These are phyloP conservation scores for Saccharomyces hybrid DNA, from an alignment of 1,139 yeast genomes.

Conservation along the genomic window DNA sequence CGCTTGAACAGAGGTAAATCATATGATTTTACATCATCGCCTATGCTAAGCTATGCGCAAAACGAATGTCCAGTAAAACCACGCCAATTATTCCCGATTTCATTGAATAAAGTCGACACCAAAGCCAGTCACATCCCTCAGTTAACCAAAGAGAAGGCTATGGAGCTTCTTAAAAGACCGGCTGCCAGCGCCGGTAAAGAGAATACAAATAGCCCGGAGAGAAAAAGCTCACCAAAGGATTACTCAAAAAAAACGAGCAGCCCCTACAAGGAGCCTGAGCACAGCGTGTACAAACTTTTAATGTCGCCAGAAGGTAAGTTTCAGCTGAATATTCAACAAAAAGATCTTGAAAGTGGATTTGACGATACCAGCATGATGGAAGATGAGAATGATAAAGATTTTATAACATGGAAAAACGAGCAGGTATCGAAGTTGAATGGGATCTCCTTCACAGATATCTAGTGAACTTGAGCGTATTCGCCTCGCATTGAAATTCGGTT, in stretches of 20 bases:
- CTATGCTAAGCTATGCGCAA: neutral
- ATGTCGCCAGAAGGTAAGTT: slow-evolving; percentile 30
- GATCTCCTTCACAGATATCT: neutral
- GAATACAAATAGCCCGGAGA: neutral
- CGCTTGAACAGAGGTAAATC: neutral
- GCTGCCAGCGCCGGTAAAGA: neutral
- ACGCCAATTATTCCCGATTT: slow-evolving; percentile 17
- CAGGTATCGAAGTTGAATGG: slow-evolving; percentile 24
- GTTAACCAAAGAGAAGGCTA: slow-evolving; percentile 10
- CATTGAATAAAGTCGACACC: slow-evolving; percentile 16
- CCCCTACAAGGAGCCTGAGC: slow-evolving; percentile 24
- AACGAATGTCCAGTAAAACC: slow-evolving; percentile 7
- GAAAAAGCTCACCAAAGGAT: neutral
- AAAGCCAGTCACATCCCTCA: slow-evolving; percentile 16
- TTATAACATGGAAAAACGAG: slow-evolving; percentile 24
- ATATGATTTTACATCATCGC: slow-evolving; percentile 1
- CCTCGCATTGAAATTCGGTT: too few relatives aligned
- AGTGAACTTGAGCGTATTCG: too few relatives aligned
- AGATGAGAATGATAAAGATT: slow-evolving; percentile 25
- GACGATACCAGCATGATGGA: slow-evolving; percentile 28
- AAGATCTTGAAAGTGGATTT: slow-evolving; percentile 10
- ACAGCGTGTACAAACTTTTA: slow-evolving; percentile 26
- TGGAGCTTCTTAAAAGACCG: neutral
- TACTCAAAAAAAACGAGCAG: slow-evolving; percentile 11
- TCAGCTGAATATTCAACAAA: slow-evolving; percentile 18